Base-by-base conservation (phyloP, 768 basidiomycete genomes). In the Rhizopogon salebrosus region DNA sequence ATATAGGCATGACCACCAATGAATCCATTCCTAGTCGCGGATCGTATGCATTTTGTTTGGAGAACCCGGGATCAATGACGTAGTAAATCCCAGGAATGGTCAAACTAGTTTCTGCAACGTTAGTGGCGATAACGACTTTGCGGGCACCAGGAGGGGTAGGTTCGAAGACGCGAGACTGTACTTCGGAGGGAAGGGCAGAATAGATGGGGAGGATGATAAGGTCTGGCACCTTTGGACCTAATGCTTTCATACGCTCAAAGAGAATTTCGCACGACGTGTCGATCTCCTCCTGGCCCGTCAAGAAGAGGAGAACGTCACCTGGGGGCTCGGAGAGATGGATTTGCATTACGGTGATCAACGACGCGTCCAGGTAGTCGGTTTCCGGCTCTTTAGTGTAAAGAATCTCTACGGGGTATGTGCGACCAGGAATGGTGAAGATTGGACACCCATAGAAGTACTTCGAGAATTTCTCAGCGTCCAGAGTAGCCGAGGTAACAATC, bases 351-450 rank as follows among this genome's bases (percentile, higher is more conserved):
- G 97, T 98, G 61, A 98, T 98, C 56, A 99, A 86, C 22, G 95
- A 94, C 0, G 95, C 95, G 60, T 98, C 97, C 52, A 99, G 83
- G 70, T 99, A 99, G 70, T 99, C 97, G 20, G 82, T 80, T 70
- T 98, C 97, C 0, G 97, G 97, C 64, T 99, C 97, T 68, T 98
- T 98, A 60, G 95, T 98, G 72, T 98, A 99, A n/a, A 98, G 75
- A 27, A 90, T 80, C 70, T 99, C 97, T 57, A 98, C 97, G 6
- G 97, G 97, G 72, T 92, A 98, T n/a, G 94, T 94, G 63, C 95
- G 87, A 60, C 97, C 97, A n/a, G 97, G 97, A 58, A 99, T 98
- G 35, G 95, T 97, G 79, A 98, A 98, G 70, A 99, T 98, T 26
- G 97, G 95, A 70, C 95, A 98, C 6, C 90, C 92, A 68, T 87